phyloP scores from a whole-genome alignment of 148 eudicot species.

The Chenopodium berlandieri region DNA sequence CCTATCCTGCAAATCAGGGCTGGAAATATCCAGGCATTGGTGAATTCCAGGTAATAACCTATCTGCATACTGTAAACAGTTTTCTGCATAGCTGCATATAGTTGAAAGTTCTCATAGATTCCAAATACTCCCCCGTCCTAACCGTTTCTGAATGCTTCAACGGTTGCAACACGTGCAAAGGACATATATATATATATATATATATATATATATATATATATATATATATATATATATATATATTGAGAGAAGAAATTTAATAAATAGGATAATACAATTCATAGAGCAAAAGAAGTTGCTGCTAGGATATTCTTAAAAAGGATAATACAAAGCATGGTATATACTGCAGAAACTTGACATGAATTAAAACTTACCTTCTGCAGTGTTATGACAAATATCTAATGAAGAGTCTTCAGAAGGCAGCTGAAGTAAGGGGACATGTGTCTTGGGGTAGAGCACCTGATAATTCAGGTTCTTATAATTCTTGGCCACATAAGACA shows the following conservation, averaged over 20 bases:
- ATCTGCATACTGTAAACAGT: background rate
- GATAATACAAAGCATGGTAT: background rate
- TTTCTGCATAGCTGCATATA: background rate
- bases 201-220: no score
- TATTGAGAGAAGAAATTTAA: background rate
- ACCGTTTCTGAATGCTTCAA: background rate
- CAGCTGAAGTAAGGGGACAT: constrained; percentile 79
- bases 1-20: constrained; percentile 73
- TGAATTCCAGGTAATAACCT: constrained; percentile 79
- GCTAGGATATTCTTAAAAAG: background rate
- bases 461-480: constrained; percentile 77
- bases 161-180: background rate
- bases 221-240: no score
- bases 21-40: constrained; percentile 96
- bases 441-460: constrained; percentile 77
- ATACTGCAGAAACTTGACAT: background rate
- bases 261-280: background rate
- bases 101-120: background rate
- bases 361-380: constrained; percentile 4
- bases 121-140: background rate
- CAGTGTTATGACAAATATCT: constrained; percentile 91
- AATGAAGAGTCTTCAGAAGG: constrained; percentile 55
- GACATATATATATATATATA: no score
- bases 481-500: constrained; percentile 68
- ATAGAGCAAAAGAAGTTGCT: background rate